Conservation (phyloP, 2,329 filamentous ascomycete genomes). For the Xylaria arbuscula region DNA sequence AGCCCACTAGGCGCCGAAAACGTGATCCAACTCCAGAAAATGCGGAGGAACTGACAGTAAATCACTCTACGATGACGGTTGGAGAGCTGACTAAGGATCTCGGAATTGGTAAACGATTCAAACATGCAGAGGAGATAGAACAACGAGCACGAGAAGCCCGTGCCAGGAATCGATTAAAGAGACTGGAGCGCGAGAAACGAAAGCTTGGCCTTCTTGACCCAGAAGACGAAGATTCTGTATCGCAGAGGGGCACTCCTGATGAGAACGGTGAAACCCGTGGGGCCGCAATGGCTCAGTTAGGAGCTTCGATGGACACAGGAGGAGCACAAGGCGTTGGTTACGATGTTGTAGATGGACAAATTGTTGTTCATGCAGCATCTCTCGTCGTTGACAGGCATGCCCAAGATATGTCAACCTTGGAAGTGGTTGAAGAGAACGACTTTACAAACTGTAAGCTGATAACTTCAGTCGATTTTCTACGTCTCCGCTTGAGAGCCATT, state of each 20-base stretch:
- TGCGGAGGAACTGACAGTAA: constrained; percentile 71
- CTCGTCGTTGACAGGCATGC: constrained; percentile 75
- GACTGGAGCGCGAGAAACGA: constrained; percentile 50
- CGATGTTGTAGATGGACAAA: constrained; percentile 76
- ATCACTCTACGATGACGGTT: constrained; percentile 76
- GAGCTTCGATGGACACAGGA: constrained; percentile 45
- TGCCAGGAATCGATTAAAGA: constrained; percentile 54
- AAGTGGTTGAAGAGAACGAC: constrained; percentile 80
- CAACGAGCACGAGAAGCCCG: constrained; percentile 67
- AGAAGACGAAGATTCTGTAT: constrained; percentile 38
- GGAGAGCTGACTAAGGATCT: constrained; percentile 76
- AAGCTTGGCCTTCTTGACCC: constrained; percentile 46
- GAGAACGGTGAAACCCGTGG: constrained; percentile 42
- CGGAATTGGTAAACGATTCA: constrained; percentile 78
- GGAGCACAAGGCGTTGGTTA: constrained; percentile 49
- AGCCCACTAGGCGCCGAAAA: constrained; percentile 48
- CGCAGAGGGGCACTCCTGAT: constrained; percentile 38
- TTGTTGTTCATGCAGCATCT: constrained; percentile 76
- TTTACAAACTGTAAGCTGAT: constrained; percentile 66
- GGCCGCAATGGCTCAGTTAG: constrained; percentile 37
- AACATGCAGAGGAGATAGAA: constrained; percentile 77
- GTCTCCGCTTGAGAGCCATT: background rate
- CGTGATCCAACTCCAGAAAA: constrained; percentile 71
- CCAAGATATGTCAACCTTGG: constrained; percentile 60
- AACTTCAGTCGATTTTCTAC: background rate